These are phyloP conservation scores for Metschnikowia hibisci DNA, from an alignment of 805 yeast genomes.

Conservation along the genomic window DNA sequence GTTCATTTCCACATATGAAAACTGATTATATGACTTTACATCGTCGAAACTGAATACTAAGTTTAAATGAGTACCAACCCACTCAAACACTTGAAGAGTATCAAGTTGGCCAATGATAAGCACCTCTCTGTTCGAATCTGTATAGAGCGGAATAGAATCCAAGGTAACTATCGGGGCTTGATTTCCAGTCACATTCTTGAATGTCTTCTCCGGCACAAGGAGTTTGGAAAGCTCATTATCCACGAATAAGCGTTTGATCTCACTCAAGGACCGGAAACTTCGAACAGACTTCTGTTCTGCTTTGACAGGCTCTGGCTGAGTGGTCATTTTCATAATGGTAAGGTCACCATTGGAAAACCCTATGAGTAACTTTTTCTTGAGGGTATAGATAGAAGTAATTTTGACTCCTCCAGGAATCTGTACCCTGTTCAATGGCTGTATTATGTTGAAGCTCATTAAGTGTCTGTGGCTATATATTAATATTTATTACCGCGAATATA, in stretches of 20 bases:
- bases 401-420: constrained; percentile 23
- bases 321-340: constrained; percentile 20
- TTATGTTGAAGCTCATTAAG: constrained; percentile 35
- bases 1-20: constrained; percentile 15
- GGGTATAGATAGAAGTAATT: constrained; percentile 24
- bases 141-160: constrained; percentile 14
- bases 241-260: constrained; percentile 19
- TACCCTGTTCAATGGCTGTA: constrained; percentile 35
- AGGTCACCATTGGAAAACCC: constrained; percentile 38
- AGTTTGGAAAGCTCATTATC: constrained; percentile 20
- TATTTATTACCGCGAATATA: background rate
- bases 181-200: constrained; percentile 19
- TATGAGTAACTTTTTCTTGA: constrained; percentile 21
- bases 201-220: constrained; percentile 20
- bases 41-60: constrained; percentile 29
- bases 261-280: constrained; percentile 25
- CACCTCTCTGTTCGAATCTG: constrained; percentile 21
- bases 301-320: constrained; percentile 11
- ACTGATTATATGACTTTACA: constrained; percentile 15
- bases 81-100: constrained; percentile 23
- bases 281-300: constrained; percentile 12
- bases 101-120: constrained; percentile 26
- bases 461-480: background rate
- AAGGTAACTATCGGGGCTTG: constrained; percentile 20
- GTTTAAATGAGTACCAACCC: constrained; percentile 33